Percentiles rank a stretch among this genome's conserved stretches.
Evolutionary conservation across 768 basidiomycete species (phyloP).

Genomic region (Coprinopsis strossmayeri): DNA sequence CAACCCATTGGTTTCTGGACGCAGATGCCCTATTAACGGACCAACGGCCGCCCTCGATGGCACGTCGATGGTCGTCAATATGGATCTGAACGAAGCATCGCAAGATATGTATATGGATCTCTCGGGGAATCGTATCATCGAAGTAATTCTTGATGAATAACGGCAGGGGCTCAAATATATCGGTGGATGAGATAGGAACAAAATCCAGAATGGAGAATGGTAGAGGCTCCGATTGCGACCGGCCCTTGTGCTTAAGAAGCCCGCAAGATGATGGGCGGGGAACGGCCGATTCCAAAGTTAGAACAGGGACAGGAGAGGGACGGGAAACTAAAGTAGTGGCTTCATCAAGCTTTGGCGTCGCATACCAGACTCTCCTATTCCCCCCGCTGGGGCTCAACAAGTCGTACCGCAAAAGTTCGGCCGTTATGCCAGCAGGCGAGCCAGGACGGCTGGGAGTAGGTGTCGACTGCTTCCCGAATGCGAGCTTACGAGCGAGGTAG

Average conservation of each 20-base stretch:
- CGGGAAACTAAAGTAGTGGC: not conserved
- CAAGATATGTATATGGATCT: constrained; percentile 61
- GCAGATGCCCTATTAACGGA: constrained; percentile 54
- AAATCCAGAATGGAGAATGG: constrained; percentile 57
- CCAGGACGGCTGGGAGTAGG: constrained; percentile 4
- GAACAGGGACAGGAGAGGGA: constrained; percentile 5
- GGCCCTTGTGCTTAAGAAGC: constrained; percentile 40
- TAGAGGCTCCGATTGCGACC: constrained; percentile 60
- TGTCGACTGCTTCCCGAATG: constrained; percentile 35
- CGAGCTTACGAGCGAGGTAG: constrained; percentile 50
- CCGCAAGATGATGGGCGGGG: constrained; percentile 8
- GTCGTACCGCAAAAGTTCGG: not conserved
- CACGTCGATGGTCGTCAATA: constrained; percentile 48
- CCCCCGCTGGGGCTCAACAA: not conserved
- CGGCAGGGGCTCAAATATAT: constrained; percentile 47
- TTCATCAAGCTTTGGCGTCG: constrained; percentile 4
- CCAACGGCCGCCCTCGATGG: constrained; percentile 46
- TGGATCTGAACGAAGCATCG: constrained; percentile 48
- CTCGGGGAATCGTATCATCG: constrained; percentile 64
- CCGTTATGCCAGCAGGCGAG: not conserved
- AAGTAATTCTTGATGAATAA: constrained; percentile 51
- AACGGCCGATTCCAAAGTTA: not conserved
- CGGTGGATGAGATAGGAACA: constrained; percentile 41
- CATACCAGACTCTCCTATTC: constrained; percentile 10
- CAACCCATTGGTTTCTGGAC: constrained; percentile 65